Evolutionary conservation across 2,329 filamentous ascomycete genomes (phyloP).

Genomic region (Fusarium devonianum): DNA sequence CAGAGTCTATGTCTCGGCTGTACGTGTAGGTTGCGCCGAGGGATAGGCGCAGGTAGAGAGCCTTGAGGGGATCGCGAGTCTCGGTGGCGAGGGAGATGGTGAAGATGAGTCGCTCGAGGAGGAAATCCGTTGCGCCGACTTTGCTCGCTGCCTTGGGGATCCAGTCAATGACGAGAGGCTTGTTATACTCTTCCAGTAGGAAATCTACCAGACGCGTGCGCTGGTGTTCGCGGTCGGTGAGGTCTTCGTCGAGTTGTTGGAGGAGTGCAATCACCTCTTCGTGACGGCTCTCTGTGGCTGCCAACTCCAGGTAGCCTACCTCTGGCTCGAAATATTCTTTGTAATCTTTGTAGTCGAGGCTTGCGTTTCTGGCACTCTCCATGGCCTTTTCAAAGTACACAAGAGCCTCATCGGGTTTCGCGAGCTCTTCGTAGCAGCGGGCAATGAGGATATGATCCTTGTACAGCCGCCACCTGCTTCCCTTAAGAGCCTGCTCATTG

Average conservation of each 20-base stretch:
- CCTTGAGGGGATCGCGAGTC: constrained; percentile 47
- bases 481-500: constrained; percentile 35
- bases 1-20: constrained; percentile 45
- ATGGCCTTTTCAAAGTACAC: constrained; percentile 50
- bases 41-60: constrained; percentile 49
- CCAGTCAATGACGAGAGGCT: constrained; percentile 48
- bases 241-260: constrained; percentile 42
- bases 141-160: constrained; percentile 52
- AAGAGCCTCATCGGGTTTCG: constrained; percentile 44
- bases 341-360: constrained; percentile 41
- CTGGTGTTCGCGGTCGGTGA: constrained; percentile 34
- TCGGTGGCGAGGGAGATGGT: constrained; percentile 46
- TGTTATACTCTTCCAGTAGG: constrained; percentile 47
- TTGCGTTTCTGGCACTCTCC: constrained; percentile 36
- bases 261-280: constrained; percentile 47
- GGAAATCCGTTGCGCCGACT: constrained; percentile 41
- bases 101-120: constrained; percentile 42
- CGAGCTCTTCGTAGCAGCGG: constrained; percentile 46
- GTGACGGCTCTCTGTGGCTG: constrained; percentile 49
- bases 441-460: constrained; percentile 51
- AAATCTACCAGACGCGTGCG: constrained; percentile 46
- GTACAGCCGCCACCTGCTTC: constrained; percentile 51
- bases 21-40: constrained; percentile 48
- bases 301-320: constrained; percentile 46
- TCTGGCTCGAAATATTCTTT: constrained; percentile 50